Base-by-base conservation (phyloP, 106 monocot species). In the Dendrobium chrysotoxum region DNA sequence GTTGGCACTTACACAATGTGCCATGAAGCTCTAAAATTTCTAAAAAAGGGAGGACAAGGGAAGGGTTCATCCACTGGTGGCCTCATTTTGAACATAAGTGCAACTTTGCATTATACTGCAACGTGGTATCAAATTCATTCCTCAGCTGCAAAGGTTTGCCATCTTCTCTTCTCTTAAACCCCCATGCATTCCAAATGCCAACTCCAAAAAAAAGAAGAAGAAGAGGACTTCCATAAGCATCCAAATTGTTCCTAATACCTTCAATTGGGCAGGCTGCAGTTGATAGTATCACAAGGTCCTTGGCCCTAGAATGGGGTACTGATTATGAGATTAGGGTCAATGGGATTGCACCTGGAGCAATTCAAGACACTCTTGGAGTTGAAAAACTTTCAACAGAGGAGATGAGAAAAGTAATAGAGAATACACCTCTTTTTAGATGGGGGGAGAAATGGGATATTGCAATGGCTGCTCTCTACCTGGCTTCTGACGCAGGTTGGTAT, bases 261-360 rank as follows among this genome's bases (percentile, higher is more conserved):
- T 53, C 18, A 16, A 42, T 20, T 80, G 23, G 15, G 40, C 75
- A 95, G 95, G 92, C 95, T 40, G 95, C 92, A 7, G 92, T 95
- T 80, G 95, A 95, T 81, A 92, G 92, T 75, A 87, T 92, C 17
- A 95, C 95, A 64, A 87, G 95, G 78, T 90, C 88, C 7, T 85
- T 92, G 83, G 92, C 95, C 67, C 78, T 97, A 58, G 92, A 94
- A 54, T 97, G 97, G 97, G 94, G 97, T 30, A 88, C 88, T 55
- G 96, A 97, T 91, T 97, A 97, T 79, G 82, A 87, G 66, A 35
- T 35, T 35, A 35, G 35, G 35, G 35, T 35, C 35, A 35, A 35
- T 35, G 35, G 35, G 3, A 35, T 97, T 85, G 97, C 97, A 57
- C 97, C 97, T 17, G 97, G 97, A 40, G 89, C 90, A 40, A 95